Percentiles rank a stretch among this genome's conserved stretches.
Evolutionary conservation across 768 basidiomycete genomes (phyloP).

Genomic region (Suillus brevipes): DNA sequence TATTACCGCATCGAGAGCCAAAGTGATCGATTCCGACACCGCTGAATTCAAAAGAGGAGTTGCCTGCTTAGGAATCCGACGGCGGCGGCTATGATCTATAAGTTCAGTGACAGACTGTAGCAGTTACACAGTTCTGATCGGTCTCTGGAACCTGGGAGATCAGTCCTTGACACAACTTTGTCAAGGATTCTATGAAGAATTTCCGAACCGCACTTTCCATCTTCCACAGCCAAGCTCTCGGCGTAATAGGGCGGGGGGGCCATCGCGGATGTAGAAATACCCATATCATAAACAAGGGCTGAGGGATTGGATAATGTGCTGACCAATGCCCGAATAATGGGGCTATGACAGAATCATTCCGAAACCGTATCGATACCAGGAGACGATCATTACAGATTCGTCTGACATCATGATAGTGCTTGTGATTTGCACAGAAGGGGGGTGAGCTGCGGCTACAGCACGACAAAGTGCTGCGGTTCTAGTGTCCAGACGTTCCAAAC

Average conservation of each 20-base stretch:
- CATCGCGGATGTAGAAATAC: conserved; percentile 3
- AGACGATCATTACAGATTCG: conserved; percentile 5
- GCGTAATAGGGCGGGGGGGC: conserved; percentile 5
- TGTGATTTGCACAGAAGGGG: not conserved
- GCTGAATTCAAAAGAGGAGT: not conserved
- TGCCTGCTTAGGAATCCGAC: conserved; percentile 1
- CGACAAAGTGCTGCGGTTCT: not conserved
- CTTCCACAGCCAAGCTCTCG: not conserved
- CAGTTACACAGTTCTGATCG: not conserved
- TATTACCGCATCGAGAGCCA: not conserved
- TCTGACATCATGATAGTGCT: not conserved
- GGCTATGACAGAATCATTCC: not conserved
- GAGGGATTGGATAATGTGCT: not conserved
- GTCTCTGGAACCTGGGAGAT: not conserved
- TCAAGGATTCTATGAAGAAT: not conserved
- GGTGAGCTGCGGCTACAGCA: not conserved
- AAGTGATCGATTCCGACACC: conserved; percentile 6
- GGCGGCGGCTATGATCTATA: not conserved
- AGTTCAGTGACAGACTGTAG: not conserved
- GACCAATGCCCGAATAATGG: conserved; percentile 2
- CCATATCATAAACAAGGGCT: conserved; percentile 4
- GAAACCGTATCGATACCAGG: not conserved
- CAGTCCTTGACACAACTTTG: not conserved
- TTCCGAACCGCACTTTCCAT: not conserved
- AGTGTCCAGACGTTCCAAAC: not conserved